A percentile compares a stretch with the other conserved stretches of the same genome.
Evolutionary conservation across 2,329 filamentous ascomycete genomes (phyloP).

Genomic region (Aspergillus viridinutans): DNA sequence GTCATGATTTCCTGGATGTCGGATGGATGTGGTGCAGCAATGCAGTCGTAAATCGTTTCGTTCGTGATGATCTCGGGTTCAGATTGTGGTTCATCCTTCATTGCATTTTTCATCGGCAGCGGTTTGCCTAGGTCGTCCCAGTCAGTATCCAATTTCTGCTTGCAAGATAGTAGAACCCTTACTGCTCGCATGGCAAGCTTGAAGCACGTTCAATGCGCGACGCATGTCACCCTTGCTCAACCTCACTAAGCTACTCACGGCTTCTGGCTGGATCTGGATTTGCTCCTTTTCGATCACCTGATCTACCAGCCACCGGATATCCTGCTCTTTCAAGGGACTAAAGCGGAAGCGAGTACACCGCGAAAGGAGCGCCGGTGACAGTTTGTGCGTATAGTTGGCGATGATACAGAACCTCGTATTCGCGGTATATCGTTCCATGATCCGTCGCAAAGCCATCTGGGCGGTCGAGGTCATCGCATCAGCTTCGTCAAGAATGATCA

Average conservation of each 20-base stretch:
- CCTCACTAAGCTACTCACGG: constrained; percentile 75
- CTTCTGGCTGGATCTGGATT: constrained; percentile 76
- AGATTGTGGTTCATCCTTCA: constrained; percentile 55
- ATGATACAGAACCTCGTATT: constrained; percentile 99
- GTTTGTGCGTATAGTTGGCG: constrained; percentile 97
- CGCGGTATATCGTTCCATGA: constrained; percentile 99
- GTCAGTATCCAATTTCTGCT: background rate
- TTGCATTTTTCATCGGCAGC: constrained; percentile 56
- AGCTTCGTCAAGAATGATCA: constrained; percentile 97
- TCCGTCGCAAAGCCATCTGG: constrained; percentile 92
- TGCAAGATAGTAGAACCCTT: constrained; percentile 31
- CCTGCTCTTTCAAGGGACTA: constrained; percentile 81
- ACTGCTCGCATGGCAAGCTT: constrained; percentile 94
- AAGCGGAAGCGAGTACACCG: constrained; percentile 94
- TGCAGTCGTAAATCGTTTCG: constrained; percentile 92
- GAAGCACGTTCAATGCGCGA: constrained; percentile 86
- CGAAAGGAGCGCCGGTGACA: constrained; percentile 86
- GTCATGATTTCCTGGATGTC: constrained; percentile 81
- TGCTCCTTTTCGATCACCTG: constrained; percentile 83
- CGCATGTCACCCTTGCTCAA: constrained; percentile 96
- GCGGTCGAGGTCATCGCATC: constrained; percentile 99
- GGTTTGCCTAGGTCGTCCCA: constrained; percentile 55
- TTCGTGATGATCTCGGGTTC: constrained; percentile 83
- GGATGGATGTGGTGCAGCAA: constrained; percentile 86
- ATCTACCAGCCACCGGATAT: constrained; percentile 82